Evolutionary conservation across 164 flowering plant species (phyloP).

Genomic region (Warburgia ugandensis): DNA sequence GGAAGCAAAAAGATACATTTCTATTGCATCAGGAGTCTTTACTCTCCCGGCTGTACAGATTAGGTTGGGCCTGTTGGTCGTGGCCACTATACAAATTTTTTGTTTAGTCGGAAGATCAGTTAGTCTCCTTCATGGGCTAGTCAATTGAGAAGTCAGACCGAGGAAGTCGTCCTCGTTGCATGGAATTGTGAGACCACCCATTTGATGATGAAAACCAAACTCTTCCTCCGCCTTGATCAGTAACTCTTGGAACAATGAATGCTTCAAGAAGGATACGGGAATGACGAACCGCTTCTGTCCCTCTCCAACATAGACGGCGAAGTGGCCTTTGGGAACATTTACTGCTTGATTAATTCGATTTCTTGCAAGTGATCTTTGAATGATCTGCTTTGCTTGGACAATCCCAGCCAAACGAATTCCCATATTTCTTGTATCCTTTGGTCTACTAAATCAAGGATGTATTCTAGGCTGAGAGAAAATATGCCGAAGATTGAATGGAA

Average conservation of each 20-base stretch:
- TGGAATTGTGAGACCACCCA: slow-evolving; percentile 56
- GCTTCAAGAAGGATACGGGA: slow-evolving; percentile 6
- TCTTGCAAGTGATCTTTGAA: neutral
- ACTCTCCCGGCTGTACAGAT: too few relatives aligned
- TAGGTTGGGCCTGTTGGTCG: too few relatives aligned
- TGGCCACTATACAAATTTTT: too few relatives aligned
- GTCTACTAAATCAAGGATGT: too few relatives aligned
- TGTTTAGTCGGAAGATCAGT: too few relatives aligned
- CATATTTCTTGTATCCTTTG: too few relatives aligned
- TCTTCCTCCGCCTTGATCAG: slow-evolving; percentile 3
- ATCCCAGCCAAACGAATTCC: too few relatives aligned
- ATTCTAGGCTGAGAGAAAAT: too few relatives aligned
- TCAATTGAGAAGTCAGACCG: slow-evolving; percentile 46
- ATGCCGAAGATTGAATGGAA: too few relatives aligned
- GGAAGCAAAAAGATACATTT: too few relatives aligned
- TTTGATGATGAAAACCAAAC: slow-evolving; percentile 15
- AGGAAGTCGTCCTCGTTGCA: slow-evolving; percentile 54
- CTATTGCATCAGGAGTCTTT: too few relatives aligned
- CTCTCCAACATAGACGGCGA: slow-evolving; percentile 9
- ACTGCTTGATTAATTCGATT: neutral
- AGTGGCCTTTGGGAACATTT: slow-evolving; percentile 9
- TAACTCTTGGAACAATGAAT: slow-evolving; percentile 1
- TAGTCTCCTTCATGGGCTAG: too few relatives aligned
- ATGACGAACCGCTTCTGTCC: slow-evolving; percentile 7
- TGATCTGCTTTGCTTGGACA: neutral